Evolutionary conservation across 495 filamentous ascomycete species (phyloP).

Genomic region (Tirmania nivea): DNA sequence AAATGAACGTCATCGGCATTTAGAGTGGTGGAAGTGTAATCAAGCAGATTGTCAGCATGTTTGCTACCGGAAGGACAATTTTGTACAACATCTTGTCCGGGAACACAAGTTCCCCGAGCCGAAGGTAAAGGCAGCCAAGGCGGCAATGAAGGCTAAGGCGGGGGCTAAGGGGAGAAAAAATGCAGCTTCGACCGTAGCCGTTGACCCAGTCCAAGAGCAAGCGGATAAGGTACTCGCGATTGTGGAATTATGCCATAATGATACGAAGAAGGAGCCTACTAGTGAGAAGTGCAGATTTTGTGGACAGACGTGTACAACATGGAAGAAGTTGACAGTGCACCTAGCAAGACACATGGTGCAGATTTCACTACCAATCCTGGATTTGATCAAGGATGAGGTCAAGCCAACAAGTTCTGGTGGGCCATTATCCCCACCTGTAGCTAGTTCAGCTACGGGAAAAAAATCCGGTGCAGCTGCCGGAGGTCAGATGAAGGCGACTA

Average conservation of each 20-base stretch:
- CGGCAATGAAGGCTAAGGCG: constrained; percentile 14
- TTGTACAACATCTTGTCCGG: constrained; percentile 80
- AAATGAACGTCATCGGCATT: constrained; percentile 74
- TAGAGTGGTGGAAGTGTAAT: constrained; percentile 84
- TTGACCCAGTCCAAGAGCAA: constrained; percentile 7
- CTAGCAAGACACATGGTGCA: constrained; percentile 94
- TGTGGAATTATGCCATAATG: constrained; percentile 58
- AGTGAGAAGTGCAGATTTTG: constrained; percentile 89
- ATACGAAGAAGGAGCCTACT: constrained; percentile 39
- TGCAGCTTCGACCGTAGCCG: constrained; percentile 22
- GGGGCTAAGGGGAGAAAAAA: constrained; percentile 15
- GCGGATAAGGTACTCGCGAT: constrained; percentile 48
- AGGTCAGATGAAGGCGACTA: background rate
- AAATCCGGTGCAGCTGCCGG: background rate
- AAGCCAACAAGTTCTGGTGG: background rate
- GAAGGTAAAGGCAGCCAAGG: constrained; percentile 29
- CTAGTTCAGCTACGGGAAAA: too few relatives aligned
- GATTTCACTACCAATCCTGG: constrained; percentile 66
- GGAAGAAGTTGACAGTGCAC: constrained; percentile 90
- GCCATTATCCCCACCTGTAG: too few relatives aligned
- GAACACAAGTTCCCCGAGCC: constrained; percentile 82
- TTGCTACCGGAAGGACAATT: constrained; percentile 87
- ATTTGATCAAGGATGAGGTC: constrained; percentile 29
- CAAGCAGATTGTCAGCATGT: constrained; percentile 59
- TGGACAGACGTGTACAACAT: constrained; percentile 54